Evolutionary conservation across 768 basidiomycete species (phyloP).

Genomic region (Boletus fagicola): DNA sequence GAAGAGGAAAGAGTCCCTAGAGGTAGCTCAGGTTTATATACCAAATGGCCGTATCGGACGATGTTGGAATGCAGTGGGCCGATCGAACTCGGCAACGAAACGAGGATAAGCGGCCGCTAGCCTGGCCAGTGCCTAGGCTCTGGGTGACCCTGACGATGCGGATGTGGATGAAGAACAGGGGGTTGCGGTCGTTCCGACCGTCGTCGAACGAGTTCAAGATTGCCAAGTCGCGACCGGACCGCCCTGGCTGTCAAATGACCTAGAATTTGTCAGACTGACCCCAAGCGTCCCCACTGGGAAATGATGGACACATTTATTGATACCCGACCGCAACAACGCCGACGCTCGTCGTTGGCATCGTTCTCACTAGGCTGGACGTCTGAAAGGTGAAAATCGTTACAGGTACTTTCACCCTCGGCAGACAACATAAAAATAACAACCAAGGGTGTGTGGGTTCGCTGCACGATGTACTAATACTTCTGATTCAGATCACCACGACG

Average conservation of each 20-base stretch:
- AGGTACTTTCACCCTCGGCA: neutral
- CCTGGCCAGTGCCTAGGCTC: neutral
- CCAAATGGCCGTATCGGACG: slow-evolving; percentile 13
- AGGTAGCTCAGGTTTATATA: slow-evolving; percentile 20
- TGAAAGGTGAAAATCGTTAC: neutral
- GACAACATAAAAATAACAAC: neutral
- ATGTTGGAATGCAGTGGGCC: slow-evolving; percentile 10
- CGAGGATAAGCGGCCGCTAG: neutral
- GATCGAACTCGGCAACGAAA: slow-evolving; percentile 6
- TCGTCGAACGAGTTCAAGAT: neutral
- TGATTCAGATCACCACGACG: too few relatives aligned
- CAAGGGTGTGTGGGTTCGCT: neutral
- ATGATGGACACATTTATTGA: neutral
- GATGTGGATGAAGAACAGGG: neutral
- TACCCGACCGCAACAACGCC: neutral
- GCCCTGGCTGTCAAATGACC: neutral
- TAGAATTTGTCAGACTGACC: neutral
- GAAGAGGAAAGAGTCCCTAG: neutral
- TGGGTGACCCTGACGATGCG: neutral
- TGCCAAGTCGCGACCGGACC: too few relatives aligned
- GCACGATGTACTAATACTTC: neutral
- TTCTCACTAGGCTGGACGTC: neutral
- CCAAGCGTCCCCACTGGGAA: neutral
- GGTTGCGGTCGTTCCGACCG: neutral
- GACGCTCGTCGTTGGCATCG: neutral